A percentile compares a stretch with the other conserved stretches of the same genome.
phyloP scores from a whole-genome alignment of 2,329 filamentous ascomycete genomes.

The Passalora sequoiae region DNA sequence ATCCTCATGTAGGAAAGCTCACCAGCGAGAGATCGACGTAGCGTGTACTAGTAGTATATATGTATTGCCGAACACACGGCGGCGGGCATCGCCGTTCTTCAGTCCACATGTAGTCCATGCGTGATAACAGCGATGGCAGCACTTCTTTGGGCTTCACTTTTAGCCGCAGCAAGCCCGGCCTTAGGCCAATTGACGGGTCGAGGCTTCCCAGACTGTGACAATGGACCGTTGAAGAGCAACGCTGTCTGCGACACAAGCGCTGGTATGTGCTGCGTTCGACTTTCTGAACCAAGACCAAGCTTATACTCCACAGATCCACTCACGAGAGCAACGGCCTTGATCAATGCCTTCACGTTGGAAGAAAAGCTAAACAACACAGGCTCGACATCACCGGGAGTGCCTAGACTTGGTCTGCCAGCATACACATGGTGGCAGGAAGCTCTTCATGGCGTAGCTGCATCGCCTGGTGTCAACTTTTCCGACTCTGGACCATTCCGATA shows the following conservation, averaged over 20 bases:
- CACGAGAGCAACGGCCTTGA: conserved; percentile 41
- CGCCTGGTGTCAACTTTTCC: conserved; percentile 54
- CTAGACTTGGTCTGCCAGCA: conserved; percentile 52
- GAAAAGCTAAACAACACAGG: conserved; percentile 54
- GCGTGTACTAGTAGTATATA: neutral
- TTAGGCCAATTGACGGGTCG: conserved; percentile 18
- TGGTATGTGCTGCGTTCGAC: conserved; percentile 4
- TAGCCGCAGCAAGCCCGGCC: conserved; percentile 10
- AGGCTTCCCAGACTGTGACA: conserved; percentile 47
- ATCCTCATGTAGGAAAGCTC: neutral
- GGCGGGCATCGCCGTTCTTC: neutral
- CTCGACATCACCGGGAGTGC: conserved; percentile 47
- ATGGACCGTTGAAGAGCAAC: conserved; percentile 48
- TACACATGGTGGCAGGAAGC: conserved; percentile 62
- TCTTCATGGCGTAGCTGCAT: conserved; percentile 56
- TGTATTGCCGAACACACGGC: neutral
- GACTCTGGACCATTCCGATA: conserved; percentile 50
- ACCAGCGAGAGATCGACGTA: conserved; percentile 3
- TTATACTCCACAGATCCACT: conserved; percentile 19
- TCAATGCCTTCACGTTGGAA: conserved; percentile 45
- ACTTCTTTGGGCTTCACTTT: conserved; percentile 5
- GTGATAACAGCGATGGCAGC: conserved; percentile 4
- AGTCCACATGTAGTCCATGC: neutral
- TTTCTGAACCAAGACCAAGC: conserved; percentile 54
- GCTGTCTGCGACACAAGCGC: conserved; percentile 47